phyloP scores from a whole-genome alignment of 2,329 filamentous ascomycete species.

The Corniculantispora saksenae region DNA sequence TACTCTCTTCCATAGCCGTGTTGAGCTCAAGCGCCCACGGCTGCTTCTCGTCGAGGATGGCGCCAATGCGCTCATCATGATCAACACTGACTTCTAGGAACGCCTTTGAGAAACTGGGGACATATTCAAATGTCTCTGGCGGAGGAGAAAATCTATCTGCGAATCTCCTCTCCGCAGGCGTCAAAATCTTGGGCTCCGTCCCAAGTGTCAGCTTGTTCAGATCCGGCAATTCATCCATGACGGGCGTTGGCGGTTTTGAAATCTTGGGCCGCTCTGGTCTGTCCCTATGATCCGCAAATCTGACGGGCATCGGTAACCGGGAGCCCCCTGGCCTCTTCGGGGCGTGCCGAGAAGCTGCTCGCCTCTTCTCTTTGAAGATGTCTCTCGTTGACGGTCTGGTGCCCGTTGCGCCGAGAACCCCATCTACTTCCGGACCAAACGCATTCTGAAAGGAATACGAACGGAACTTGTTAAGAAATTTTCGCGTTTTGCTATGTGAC shows the following conservation, averaged over 20 bases:
- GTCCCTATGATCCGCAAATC: background rate
- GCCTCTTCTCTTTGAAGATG: conserved; percentile 7
- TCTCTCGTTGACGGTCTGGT: background rate
- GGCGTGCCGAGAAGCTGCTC: background rate
- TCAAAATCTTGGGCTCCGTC: background rate
- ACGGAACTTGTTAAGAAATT: conserved; percentile 6
- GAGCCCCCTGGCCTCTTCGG: conserved; percentile 2
- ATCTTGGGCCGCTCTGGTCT: background rate
- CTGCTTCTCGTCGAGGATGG: conserved; percentile 9
- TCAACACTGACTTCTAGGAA: background rate
- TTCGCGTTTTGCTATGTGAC: background rate
- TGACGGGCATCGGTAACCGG: conserved; percentile 11
- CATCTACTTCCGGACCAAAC: background rate
- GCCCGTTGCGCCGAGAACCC: background rate
- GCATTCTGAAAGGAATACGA: background rate
- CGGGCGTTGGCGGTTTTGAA: background rate
- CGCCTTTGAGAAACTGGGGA: background rate
- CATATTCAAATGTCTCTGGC: background rate
- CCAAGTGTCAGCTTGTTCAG: conserved; percentile 2
- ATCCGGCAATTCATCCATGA: background rate
- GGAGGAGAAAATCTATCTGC: background rate
- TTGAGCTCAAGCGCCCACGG: conserved; percentile 14
- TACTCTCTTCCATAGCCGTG: background rate
- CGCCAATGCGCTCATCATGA: conserved; percentile 10
- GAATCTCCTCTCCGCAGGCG: background rate